Conservation (phyloP, 2,329 filamentous ascomycete species). For the Mollisiaceae sp. region DNA sequence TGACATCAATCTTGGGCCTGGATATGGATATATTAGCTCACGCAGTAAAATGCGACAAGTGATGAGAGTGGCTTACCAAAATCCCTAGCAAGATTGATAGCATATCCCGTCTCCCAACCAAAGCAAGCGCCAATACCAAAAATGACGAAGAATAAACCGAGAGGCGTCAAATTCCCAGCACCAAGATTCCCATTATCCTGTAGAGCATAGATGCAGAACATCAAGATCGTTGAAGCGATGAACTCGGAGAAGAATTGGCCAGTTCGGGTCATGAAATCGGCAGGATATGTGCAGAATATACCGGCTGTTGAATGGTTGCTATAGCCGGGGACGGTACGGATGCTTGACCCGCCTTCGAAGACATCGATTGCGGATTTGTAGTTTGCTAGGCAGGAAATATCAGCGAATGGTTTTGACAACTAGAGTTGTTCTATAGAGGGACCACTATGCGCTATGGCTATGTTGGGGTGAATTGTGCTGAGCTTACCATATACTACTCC, state of each 20-base stretch:
- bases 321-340: conserved; percentile 62
- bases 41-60: neutral
- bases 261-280: conserved; percentile 65
- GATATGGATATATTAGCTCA: neutral
- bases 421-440: too few relatives aligned
- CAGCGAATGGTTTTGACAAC: neutral
- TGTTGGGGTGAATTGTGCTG: neutral
- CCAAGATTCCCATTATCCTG: conserved; percentile 59
- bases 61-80: conserved; percentile 53
- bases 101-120: conserved; percentile 79
- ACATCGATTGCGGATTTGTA: conserved; percentile 68
- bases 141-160: conserved; percentile 73
- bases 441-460: too few relatives aligned
- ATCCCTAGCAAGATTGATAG: conserved; percentile 75
- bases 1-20: conserved; percentile 62
- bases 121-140: conserved; percentile 77
- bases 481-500: conserved; percentile 48
- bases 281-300: conserved; percentile 76
- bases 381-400: conserved; percentile 49
- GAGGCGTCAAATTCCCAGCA: conserved; percentile 60
- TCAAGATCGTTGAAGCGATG: conserved; percentile 68
- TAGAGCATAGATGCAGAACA: conserved; percentile 75
- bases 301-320: conserved; percentile 58
- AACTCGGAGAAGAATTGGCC: conserved; percentile 77
- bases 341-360: conserved; percentile 65